Base-by-base conservation (phyloP, 768 basidiomycete genomes). In the Podaxis sp. region DNA sequence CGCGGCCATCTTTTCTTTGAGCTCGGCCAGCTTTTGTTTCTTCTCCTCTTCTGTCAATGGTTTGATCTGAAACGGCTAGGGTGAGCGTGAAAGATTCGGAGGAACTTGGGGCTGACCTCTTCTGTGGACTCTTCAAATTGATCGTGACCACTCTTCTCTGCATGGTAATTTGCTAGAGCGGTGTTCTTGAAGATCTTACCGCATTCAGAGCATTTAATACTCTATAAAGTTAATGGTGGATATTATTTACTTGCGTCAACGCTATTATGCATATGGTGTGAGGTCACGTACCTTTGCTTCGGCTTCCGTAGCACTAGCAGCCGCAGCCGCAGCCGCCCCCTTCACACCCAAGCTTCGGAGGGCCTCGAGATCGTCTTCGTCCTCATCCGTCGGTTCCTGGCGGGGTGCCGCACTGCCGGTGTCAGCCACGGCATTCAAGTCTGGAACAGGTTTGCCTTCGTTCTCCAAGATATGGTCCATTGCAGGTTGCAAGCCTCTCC, bases 11-110 rank as follows among this genome's bases (percentile, higher is more conserved):
- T 89, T 94, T 58, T 82, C 77, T 26, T 87, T 82, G 63, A 99
- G 76, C 66, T 97, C 96, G 0, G 76, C 86, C 0, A 99, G 81
- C 70, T 88, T 93, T 66, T 87, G 79, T 63, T 86, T 84, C 81
- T 89, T 96, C 75, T 99, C 95, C 69, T 96, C 95, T 75, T 98
- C 95, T 0, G 96, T 98, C 56, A 99, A 74, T 0, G 96, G 95
- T 72, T 94, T 95, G 74, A 98, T 87, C 93, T 94, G 61, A 58
- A 26, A 37, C 26, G 33, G 5, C 12, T 13, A 22, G 44, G 15
- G 33, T n/a, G 30, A 40, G 26, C 20, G 33, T 38, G 37, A 51
- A 41, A 20, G 28, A 37, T 50, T 20, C 46, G 49, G 64, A 30
- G 41, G 26, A 36, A 24, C 30, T 53, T 66, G 1, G 22, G 6